A percentile compares a stretch with the other conserved stretches of the same genome.
Evolutionary conservation across 75 land plant species (phyloP).

Genomic region (Picea glauca): DNA sequence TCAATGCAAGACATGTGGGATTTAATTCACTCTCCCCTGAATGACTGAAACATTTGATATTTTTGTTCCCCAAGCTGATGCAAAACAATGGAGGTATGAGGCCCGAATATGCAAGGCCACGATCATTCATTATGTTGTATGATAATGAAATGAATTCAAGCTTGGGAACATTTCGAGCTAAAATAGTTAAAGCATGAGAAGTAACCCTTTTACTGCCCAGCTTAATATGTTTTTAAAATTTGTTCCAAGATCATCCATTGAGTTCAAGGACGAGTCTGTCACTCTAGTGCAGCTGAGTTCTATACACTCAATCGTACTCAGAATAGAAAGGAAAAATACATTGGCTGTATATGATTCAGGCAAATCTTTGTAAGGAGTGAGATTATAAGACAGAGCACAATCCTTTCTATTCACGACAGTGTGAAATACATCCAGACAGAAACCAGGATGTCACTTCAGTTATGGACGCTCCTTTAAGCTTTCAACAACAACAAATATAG

Average conservation of each 20-base stretch:
- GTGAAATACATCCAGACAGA: too few relatives aligned
- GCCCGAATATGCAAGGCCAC: slow-evolving; percentile 43
- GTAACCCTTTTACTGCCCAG: slow-evolving; percentile 58
- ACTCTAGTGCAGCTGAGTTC: slow-evolving; percentile 53
- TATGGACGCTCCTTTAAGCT: too few relatives aligned
- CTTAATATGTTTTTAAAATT: slow-evolving; percentile 62
- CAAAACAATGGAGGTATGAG: slow-evolving; percentile 49
- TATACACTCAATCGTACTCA: slow-evolving; percentile 50
- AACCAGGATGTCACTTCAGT: too few relatives aligned
- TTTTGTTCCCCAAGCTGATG: slow-evolving; percentile 59
- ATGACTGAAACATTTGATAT: slow-evolving; percentile 61
- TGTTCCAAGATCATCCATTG: slow-evolving; percentile 41
- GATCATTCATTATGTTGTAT: too few relatives aligned
- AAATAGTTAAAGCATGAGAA: slow-evolving; percentile 50
- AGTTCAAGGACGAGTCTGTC: slow-evolving; percentile 38
- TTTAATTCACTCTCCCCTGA: slow-evolving; percentile 8
- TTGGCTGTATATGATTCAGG: slow-evolving; percentile 39
- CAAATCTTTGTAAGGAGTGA: too few relatives aligned
- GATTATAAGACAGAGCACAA: too few relatives aligned
- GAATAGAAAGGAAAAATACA: slow-evolving; percentile 25
- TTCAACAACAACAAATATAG: too few relatives aligned
- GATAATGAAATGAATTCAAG: too few relatives aligned
- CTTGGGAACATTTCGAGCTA: slow-evolving; percentile 62
- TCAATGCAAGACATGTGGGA: too few relatives aligned
- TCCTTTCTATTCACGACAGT: too few relatives aligned